Percentiles rank a stretch among this genome's conserved stretches.
Conservation (phyloP, 345 rosid genomes). For the Arabidopsis arenosa region DNA sequence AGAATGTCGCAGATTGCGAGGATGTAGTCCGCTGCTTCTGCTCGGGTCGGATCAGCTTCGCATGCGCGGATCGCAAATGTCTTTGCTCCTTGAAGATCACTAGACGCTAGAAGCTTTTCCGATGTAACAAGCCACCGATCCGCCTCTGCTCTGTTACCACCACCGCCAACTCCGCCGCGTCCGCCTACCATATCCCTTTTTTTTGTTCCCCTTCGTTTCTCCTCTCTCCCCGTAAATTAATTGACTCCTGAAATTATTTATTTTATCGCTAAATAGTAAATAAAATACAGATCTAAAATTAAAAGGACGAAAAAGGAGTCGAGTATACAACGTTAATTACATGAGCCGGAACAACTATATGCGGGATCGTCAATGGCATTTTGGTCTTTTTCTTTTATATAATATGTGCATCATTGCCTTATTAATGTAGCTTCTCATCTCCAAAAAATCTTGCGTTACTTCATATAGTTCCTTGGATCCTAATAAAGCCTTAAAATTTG, state of each 20-base stretch:
- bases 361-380: neutral
- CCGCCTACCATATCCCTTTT: conserved; percentile 32
- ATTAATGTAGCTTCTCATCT: too few relatives aligned
- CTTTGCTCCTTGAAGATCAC: conserved; percentile 78
- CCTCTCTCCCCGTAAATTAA: neutral
- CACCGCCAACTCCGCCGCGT: conserved; percentile 39
- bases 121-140: conserved; percentile 86
- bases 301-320: conserved; percentile 2
- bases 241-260: neutral
- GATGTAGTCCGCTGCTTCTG: conserved; percentile 65
- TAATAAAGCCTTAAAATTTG: too few relatives aligned
- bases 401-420: too few relatives aligned
- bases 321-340: neutral
- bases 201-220: neutral
- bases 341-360: neutral
- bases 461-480: too few relatives aligned
- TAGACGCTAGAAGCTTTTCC: conserved; percentile 78
- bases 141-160: conserved; percentile 64
- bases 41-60: conserved; percentile 69
- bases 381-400: neutral
- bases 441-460: too few relatives aligned
- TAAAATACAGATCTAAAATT: conserved; percentile 14
- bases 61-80: conserved; percentile 86
- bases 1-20: conserved; percentile 85
- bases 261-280: neutral